Conservation (phyloP, 2,329 filamentous ascomycete species). For the Ustilaginoidea virens region DNA sequence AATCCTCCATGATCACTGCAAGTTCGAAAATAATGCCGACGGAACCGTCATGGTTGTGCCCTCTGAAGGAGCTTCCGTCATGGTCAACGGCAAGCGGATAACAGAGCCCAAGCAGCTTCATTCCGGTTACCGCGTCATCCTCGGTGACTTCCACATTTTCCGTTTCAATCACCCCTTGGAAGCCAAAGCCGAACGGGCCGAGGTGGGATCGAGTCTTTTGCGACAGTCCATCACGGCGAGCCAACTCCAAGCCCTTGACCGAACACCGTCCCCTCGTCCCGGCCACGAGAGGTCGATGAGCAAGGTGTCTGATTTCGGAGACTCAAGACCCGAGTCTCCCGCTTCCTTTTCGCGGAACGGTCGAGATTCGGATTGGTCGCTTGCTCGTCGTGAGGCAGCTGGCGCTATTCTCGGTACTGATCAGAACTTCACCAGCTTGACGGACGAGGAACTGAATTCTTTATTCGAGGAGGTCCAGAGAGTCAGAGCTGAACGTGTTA, state of each 20-base stretch:
- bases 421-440: slow-evolving; percentile 78
- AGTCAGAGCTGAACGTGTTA: slow-evolving; percentile 62
- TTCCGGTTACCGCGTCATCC: slow-evolving; percentile 86
- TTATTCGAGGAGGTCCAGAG: slow-evolving; percentile 89
- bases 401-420: slow-evolving; percentile 78
- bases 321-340: slow-evolving; percentile 68
- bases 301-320: slow-evolving; percentile 64
- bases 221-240: slow-evolving; percentile 62
- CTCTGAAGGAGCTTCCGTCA: slow-evolving; percentile 82
- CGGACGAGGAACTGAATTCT: slow-evolving; percentile 85
- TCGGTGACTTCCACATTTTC: slow-evolving; percentile 98
- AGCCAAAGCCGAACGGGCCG: slow-evolving; percentile 78
- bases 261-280: slow-evolving; percentile 30
- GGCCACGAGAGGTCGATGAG: slow-evolving; percentile 70
- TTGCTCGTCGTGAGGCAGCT: slow-evolving; percentile 85
- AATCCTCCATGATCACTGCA: slow-evolving; percentile 84
- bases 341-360: slow-evolving; percentile 47
- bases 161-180: slow-evolving; percentile 97
- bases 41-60: slow-evolving; percentile 87
- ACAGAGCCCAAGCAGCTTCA: slow-evolving; percentile 72
- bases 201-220: slow-evolving; percentile 64
- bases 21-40: slow-evolving; percentile 75
- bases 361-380: slow-evolving; percentile 85
- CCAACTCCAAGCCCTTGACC: slow-evolving; percentile 43
- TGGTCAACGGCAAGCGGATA: slow-evolving; percentile 91